Conservation (phyloP, 2,329 filamentous ascomycete genomes). For the Trichoderma asperellum region DNA sequence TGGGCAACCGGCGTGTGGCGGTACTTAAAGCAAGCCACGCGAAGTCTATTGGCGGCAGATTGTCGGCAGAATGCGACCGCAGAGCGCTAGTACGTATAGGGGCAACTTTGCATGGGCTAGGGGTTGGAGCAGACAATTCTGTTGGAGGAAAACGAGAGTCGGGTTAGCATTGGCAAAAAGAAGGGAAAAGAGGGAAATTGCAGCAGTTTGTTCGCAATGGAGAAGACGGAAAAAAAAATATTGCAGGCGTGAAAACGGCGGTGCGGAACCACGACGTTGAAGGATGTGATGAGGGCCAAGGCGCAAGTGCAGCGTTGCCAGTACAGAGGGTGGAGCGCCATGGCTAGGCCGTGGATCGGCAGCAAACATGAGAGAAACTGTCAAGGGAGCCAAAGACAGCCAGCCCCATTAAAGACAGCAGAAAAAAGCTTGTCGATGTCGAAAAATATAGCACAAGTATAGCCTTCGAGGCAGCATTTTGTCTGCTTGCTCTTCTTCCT, state of each 20-base stretch:
- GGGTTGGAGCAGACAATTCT: conserved; percentile 10
- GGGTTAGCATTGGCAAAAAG: conserved; percentile 21
- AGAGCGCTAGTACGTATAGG: conserved; percentile 26
- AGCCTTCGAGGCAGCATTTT: neutral
- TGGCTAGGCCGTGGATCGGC: conserved; percentile 23
- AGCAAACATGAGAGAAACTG: conserved; percentile 18
- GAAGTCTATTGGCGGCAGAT: conserved; percentile 17
- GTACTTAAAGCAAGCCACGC: conserved; percentile 32
- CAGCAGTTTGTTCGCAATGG: neutral
- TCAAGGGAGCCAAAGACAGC: conserved; percentile 10
- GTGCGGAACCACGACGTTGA: neutral
- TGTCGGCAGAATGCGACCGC: conserved; percentile 19
- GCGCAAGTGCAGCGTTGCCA: neutral
- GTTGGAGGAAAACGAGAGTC: conserved; percentile 2
- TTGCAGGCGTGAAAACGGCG: neutral
- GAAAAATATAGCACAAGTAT: neutral
- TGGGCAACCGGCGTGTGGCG: conserved; percentile 30
- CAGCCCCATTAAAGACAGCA: conserved; percentile 16
- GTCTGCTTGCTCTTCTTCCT: neutral
- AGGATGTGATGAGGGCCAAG: conserved; percentile 7
- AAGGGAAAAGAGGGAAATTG: neutral
- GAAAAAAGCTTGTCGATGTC: conserved; percentile 1
- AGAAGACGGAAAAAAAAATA: neutral
- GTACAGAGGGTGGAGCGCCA: conserved; percentile 22
- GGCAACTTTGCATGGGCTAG: conserved; percentile 26